These are phyloP conservation scores for Psilocybe cubensis DNA, from an alignment of 768 basidiomycete genomes.

Conservation along the genomic window DNA sequence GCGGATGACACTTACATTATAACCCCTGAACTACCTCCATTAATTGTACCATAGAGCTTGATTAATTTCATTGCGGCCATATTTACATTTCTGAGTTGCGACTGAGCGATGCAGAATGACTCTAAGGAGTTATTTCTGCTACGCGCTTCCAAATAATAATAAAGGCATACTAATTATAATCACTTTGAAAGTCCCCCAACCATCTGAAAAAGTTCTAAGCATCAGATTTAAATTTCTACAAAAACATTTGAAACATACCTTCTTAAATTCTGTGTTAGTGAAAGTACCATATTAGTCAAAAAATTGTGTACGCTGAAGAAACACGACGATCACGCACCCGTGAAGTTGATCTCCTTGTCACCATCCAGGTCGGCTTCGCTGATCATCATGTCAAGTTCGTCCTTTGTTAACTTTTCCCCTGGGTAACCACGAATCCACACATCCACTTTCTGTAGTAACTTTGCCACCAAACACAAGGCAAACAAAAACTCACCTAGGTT, in stretches of 20 bases:
- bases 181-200: slow-evolving; percentile 4
- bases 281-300: background rate
- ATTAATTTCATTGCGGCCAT: background rate
- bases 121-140: too few species aligned
- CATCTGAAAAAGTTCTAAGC: background rate
- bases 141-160: too few species aligned
- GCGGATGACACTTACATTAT: background rate
- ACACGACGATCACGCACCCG: slow-evolving; percentile 47
- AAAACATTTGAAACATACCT: slow-evolving; percentile 40
- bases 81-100: too few species aligned
- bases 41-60: background rate
- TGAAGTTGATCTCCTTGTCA: slow-evolving; percentile 86
- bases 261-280: slow-evolving; percentile 68
- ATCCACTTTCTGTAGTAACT: background rate
- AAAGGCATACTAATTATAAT: background rate
- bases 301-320: background rate
- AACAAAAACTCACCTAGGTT: slow-evolving; percentile 65
- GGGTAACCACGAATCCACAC: background rate
- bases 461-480: background rate
- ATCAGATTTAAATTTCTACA: background rate
- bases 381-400: slow-evolving; percentile 93
- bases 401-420: slow-evolving; percentile 84
- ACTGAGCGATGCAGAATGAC: too few species aligned
- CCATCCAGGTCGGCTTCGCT: slow-evolving; percentile 92
- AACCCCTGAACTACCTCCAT: background rate